phyloP scores from a whole-genome alignment of 345 rosid species.

The Pelargonium nanum region DNA sequence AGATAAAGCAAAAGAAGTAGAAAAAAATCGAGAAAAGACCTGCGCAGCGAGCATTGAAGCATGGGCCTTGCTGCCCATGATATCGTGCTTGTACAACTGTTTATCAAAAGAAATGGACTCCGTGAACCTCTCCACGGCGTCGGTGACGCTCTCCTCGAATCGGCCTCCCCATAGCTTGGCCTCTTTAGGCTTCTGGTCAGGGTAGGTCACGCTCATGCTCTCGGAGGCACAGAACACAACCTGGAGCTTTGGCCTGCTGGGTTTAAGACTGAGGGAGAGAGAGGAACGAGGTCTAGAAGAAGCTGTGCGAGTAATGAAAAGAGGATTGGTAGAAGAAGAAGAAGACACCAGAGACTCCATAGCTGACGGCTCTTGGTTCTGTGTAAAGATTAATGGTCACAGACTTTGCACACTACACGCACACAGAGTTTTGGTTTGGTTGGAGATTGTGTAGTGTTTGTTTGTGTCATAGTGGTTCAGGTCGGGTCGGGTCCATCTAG shows the following conservation, averaged over 20 bases:
- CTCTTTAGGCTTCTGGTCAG: constrained; percentile 32
- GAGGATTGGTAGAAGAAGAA: background rate
- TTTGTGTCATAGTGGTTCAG: too few relatives aligned
- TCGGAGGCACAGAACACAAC: background rate
- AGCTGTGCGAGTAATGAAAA: background rate
- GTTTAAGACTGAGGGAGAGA: background rate
- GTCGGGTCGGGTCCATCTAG: too few relatives aligned
- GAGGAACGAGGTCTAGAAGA: background rate
- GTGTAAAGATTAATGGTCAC: too few relatives aligned
- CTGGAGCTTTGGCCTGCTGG: background rate
- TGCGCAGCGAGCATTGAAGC: constrained; percentile 86
- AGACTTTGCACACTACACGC: too few relatives aligned
- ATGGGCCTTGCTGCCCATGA: constrained; percentile 88
- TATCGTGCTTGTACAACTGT: constrained; percentile 78
- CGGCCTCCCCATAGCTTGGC: constrained; percentile 94
- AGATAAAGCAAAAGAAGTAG: background rate
- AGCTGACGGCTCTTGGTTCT: background rate
- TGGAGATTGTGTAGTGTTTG: too few relatives aligned
- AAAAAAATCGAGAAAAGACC: constrained; percentile 25
- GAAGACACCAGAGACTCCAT: background rate
- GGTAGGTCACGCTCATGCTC: background rate
- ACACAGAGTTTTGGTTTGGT: too few relatives aligned
- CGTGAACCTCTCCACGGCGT: constrained; percentile 76
- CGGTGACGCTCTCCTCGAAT: constrained; percentile 82
- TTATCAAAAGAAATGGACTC: constrained; percentile 90